A percentile compares a stretch with the other conserved stretches of the same genome.
phyloP scores from a whole-genome alignment of 139 green algal genomes.

The Auxenochlorella protothecoides region DNA sequence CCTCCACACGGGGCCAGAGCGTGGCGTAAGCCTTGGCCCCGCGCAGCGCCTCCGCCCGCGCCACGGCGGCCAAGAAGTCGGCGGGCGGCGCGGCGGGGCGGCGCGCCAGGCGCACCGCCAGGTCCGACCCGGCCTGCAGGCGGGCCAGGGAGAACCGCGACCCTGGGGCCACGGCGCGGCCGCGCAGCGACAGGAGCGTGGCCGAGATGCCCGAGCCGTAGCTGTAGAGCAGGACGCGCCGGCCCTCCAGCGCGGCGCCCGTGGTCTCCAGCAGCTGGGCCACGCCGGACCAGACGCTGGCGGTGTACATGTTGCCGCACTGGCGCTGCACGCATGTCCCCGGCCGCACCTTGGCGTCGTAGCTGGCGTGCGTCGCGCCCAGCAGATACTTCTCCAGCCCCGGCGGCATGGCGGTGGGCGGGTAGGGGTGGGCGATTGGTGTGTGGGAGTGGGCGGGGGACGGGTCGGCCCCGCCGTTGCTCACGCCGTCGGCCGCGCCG shows the following conservation, averaged over 20 bases:
- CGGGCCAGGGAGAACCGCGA: constrained; percentile 22
- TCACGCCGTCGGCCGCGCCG: background rate
- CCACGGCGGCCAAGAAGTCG: constrained; percentile 6
- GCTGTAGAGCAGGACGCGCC: constrained; percentile 58
- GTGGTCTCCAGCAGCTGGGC: constrained; percentile 36
- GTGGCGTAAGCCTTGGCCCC: background rate
- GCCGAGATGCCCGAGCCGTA: constrained; percentile 63
- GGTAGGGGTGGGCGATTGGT: constrained; percentile 9
- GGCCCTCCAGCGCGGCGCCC: constrained; percentile 26
- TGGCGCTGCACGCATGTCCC: constrained; percentile 22
- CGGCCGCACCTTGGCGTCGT: constrained; percentile 34
- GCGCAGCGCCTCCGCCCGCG: constrained; percentile 7
- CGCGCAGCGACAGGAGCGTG: constrained; percentile 44
- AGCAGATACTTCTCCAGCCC: constrained; percentile 15
- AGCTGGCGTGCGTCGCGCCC: constrained; percentile 8
- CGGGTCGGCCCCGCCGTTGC: background rate
- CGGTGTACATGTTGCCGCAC: constrained; percentile 73
- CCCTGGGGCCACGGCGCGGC: background rate
- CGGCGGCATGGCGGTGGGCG: constrained; percentile 12
- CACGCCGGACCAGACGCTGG: constrained; percentile 20
- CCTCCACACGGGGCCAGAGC: constrained; percentile 7
- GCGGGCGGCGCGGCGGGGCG: background rate
- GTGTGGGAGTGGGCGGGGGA: constrained; percentile 5
- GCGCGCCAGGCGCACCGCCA: constrained; percentile 4
- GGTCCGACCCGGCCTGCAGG: background rate